phyloP scores from a whole-genome alignment of 768 basidiomycete genomes.

The Calocybe indica region DNA sequence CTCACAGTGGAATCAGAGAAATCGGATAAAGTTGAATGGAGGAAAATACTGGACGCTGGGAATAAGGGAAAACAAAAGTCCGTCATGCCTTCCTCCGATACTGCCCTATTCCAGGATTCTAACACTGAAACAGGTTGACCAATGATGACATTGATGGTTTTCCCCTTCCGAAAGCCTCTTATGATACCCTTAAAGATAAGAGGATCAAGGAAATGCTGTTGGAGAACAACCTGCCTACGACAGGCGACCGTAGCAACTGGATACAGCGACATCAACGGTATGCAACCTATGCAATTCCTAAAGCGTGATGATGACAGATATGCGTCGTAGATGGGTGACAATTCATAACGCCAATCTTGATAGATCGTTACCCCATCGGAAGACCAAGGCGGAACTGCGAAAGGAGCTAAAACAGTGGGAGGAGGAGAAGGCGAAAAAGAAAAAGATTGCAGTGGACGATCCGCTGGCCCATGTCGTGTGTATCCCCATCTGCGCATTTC shows the following conservation, averaged over 20 bases:
- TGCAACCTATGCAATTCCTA: slow-evolving; percentile 6
- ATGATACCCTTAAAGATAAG: slow-evolving; percentile 57
- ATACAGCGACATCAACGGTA: slow-evolving; percentile 59
- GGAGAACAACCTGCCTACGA: slow-evolving; percentile 42
- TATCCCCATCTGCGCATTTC: not conserved
- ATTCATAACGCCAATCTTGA: slow-evolving; percentile 70
- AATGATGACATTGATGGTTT: slow-evolving; percentile 27
- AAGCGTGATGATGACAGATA: not conserved
- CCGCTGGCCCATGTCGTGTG: slow-evolving; percentile 33
- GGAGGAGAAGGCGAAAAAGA: slow-evolving; percentile 36
- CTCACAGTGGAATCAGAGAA: slow-evolving; percentile 18
- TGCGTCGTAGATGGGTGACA: slow-evolving; percentile 55
- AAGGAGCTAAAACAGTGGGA: slow-evolving; percentile 57
- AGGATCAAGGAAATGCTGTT: slow-evolving; percentile 50
- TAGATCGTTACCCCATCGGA: slow-evolving; percentile 37
- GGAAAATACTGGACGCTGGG: slow-evolving; percentile 33
- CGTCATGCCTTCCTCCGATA: not conserved
- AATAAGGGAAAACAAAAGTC: slow-evolving; percentile 39
- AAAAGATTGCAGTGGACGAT: slow-evolving; percentile 34
- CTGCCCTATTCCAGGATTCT: too few relatives aligned
- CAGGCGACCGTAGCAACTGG: slow-evolving; percentile 46
- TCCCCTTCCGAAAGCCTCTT: slow-evolving; percentile 59
- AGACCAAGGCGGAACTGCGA: slow-evolving; percentile 39
- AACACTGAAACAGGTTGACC: slow-evolving; percentile 3
- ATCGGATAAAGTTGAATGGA: slow-evolving; percentile 34